A percentile compares a stretch with the other conserved stretches of the same genome.
Evolutionary conservation across 75 land plant genomes (phyloP).

Genomic region (Sequoiadendron giganteum): DNA sequence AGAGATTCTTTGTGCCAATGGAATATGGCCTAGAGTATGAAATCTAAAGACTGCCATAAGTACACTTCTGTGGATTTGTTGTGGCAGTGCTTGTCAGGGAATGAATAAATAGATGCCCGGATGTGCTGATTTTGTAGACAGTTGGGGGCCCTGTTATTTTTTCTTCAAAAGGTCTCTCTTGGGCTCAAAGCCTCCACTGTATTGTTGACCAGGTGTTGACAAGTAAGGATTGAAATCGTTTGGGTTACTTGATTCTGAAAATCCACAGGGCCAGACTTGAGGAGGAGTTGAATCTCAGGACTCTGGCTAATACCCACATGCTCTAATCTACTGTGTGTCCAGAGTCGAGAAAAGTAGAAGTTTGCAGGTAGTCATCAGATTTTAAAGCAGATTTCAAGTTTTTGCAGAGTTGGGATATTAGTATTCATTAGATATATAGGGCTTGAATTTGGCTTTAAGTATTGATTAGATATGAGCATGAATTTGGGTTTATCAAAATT

Average conservation of each 20-base stretch:
- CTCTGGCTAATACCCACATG: not conserved
- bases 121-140: not conserved
- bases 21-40: not conserved
- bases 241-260: not conserved
- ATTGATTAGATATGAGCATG: not conserved
- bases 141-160: not conserved
- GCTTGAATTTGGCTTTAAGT: not conserved
- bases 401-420: not conserved
- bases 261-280: not conserved
- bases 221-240: not conserved
- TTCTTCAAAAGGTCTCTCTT: no score
- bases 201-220: not conserved
- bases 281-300: not conserved
- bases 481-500: not conserved
- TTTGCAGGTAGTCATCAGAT: not conserved
- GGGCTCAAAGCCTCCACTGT: not conserved
- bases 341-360: not conserved
- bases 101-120: not conserved
- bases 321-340: not conserved
- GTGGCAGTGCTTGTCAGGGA: not conserved
- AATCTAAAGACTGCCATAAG: not conserved
- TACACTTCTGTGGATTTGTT: not conserved
- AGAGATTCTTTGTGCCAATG: not conserved
- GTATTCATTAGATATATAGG: not conserved
- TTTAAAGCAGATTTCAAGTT: not conserved